phyloP scores from a whole-genome alignment of 2,329 filamentous ascomycete species.

The Paraphaeosphaeria sporulosa region DNA sequence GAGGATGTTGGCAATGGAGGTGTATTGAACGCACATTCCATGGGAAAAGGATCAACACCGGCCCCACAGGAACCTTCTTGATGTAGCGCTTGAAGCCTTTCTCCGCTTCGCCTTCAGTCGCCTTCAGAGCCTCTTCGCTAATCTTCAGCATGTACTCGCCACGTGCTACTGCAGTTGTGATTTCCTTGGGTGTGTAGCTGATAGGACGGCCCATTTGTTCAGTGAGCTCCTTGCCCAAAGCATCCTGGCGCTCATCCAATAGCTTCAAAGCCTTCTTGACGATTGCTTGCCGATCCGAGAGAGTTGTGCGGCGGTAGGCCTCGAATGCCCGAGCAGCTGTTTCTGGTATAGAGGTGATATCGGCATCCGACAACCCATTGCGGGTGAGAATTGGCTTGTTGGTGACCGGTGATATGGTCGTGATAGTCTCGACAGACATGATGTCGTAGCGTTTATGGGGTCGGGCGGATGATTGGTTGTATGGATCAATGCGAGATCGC shows the following conservation, averaged over 20 bases:
- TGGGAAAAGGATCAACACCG: conserved; percentile 87
- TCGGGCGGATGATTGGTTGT: conserved; percentile 28
- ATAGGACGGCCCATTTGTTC: conserved; percentile 97
- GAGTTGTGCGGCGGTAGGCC: conserved; percentile 75
- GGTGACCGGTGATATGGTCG: conserved; percentile 88
- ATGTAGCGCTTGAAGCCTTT: conserved; percentile 91
- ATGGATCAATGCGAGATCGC: conserved; percentile 19
- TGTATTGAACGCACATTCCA: conserved; percentile 81
- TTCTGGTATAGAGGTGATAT: conserved; percentile 75
- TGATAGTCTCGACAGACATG: conserved; percentile 66
- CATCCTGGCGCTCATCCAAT: conserved; percentile 76
- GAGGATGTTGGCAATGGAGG: conserved; percentile 9
- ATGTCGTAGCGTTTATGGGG: conserved; percentile 22
- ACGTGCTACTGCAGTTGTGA: conserved; percentile 83
- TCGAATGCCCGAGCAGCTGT: conserved; percentile 78
- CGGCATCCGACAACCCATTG: conserved; percentile 73
- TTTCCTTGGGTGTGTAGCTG: conserved; percentile 81
- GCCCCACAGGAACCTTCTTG: conserved; percentile 85
- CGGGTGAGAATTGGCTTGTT: conserved; percentile 84
- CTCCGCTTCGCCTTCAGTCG: conserved; percentile 83
- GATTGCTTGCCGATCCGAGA: conserved; percentile 79
- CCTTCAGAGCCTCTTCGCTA: conserved; percentile 77
- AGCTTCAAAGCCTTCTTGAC: conserved; percentile 80
- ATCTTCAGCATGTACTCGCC: conserved; percentile 87
- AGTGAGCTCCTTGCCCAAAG: conserved; percentile 82